Base-by-base conservation (phyloP, 2,329 filamentous ascomycete species). In the Pyrenophora graminea region DNA sequence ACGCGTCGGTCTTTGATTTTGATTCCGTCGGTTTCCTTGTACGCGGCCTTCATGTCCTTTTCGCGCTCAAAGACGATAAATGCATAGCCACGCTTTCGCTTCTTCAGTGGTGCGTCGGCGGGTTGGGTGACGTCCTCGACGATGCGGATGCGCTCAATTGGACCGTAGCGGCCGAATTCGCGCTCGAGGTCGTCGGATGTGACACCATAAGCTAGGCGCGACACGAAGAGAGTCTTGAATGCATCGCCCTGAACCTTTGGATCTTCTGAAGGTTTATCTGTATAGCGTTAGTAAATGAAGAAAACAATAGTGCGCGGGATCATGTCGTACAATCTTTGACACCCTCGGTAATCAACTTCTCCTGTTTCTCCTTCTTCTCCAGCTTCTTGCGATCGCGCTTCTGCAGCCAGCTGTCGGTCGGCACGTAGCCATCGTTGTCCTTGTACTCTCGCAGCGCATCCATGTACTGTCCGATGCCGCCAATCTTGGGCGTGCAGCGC, bases 1-100 rank as follows among this genome's bases (percentile, higher is more conserved):
- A 97, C 90, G 66, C 88, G 86, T 69, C 93, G 86, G 71, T 95
- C 92, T 73, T 91, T 95, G 77, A 99, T 96, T 63, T 88, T 87
- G 69, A 96, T 89, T 61, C 90, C 90, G 82, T 97, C 92, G 61
- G 83, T 86, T 69, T 87, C 85, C 70, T 88, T 96, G 80, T 97
- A 86, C 76, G 94, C 94, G 81, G 92, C 94, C 91, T 95, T 95
- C 92, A 97, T 97, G 73, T 97, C 94, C 76, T 93, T 92, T 77
- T 97, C 94, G 74, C 90, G 88, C 76, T 97, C 93, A 72, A 93
- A 99, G 47, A 97, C 90, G 63, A 99, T 88, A 71, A 99, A 99
- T 55, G 91, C 94, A 75, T 99, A 99, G 56, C 94, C 94, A 67
- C 88, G 83, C 69, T 95, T 90, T 77, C 92, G 91, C 68, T 76